Conservation (phyloP, 2,329 filamentous ascomycete genomes). For the Scedosporium apiospermum region DNA sequence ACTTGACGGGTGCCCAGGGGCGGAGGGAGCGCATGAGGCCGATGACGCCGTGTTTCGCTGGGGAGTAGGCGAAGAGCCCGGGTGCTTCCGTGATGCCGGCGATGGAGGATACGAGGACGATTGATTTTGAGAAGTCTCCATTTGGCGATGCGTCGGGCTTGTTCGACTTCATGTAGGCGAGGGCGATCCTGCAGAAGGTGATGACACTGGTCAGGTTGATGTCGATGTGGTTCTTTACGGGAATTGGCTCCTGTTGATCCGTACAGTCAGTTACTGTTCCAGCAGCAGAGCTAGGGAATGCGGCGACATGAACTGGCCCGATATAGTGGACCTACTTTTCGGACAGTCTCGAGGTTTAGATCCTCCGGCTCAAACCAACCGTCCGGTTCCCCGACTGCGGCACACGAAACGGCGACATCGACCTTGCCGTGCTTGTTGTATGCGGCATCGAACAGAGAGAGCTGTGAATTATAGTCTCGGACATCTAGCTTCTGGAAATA, state of each 20-base stretch:
- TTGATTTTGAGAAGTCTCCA: slow-evolving; percentile 14
- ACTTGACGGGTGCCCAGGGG: slow-evolving; percentile 18
- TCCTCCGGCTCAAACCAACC: slow-evolving; percentile 32
- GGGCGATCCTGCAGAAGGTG: slow-evolving; percentile 36
- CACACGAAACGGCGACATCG: slow-evolving; percentile 21
- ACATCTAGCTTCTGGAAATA: slow-evolving; percentile 3
- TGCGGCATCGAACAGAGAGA: not conserved
- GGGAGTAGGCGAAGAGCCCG: slow-evolving; percentile 34
- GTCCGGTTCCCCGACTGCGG: slow-evolving; percentile 30
- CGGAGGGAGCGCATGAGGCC: slow-evolving; percentile 37
- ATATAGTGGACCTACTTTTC: slow-evolving; percentile 11
- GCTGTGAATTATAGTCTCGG: slow-evolving; percentile 3
- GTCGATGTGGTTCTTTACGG: slow-evolving; percentile 27
- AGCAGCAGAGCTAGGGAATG: slow-evolving; percentile 5
- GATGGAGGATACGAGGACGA: slow-evolving; percentile 23
- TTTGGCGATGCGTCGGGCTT: slow-evolving; percentile 2
- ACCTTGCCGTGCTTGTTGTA: slow-evolving; percentile 5
- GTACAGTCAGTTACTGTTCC: not conserved
- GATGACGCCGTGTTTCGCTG: slow-evolving; percentile 39
- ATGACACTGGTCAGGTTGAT: slow-evolving; percentile 37
- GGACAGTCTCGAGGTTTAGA: slow-evolving; percentile 31
- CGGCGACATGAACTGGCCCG: slow-evolving; percentile 13
- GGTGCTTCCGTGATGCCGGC: slow-evolving; percentile 39
- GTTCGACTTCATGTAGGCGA: slow-evolving; percentile 34
- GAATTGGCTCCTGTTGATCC: slow-evolving; percentile 15